Base-by-base conservation (phyloP, 495 filamentous ascomycete genomes). In the Aspergillus taichungensis region DNA sequence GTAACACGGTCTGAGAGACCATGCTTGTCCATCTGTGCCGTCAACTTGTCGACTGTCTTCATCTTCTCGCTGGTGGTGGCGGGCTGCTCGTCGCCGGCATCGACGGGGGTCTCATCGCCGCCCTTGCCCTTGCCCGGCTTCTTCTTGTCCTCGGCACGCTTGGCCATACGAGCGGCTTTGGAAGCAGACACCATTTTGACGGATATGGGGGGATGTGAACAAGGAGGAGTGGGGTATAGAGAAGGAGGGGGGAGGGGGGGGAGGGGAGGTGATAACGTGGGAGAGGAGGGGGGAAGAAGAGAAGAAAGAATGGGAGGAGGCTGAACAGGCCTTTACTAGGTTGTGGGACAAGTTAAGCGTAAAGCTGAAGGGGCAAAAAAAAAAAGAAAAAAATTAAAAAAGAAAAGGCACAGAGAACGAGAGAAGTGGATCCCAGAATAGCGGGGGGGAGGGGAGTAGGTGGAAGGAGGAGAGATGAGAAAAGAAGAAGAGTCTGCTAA, bases 1-100 rank as follows among this genome's bases (percentile, higher is more conserved):
- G 94, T 97, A 61, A 99, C 94, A 62, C 92, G 85, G 67, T 99
- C 92, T 12, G 94, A 97, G 29, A 99, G 72, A 57, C 92, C 92
- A 59, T 95, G 79, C 69, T 94, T 86, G 68, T 97, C 92, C 77
- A 95, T 83, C 73, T 99, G 92, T 43, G 91, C 64, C 42, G 76
- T 78, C 51, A 88, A 67, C 72, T 85, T 87, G 61, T 88, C 84
- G 44, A 95, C 83, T 55, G 84, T 83, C 56, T 85, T 82, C 73
- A 81, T 78, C 67, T 90, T 83, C 43, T 79, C 78, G 27, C 71
- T 72, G 33, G 72, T 75, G 55, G 85, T 88, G 43, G 84, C 85
- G 47, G 83, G 78, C 47, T 80, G 74, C 18, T 86, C 84, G 45
- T 79, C 74, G 45, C 62, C 79, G 49, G 85, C 83, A 47, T 79